Evolutionary conservation across 1,139 yeast species (phyloP), one percentile per base, ranked within the genome.

Genomic region (Lodderomyces elongisporus): DNA sequence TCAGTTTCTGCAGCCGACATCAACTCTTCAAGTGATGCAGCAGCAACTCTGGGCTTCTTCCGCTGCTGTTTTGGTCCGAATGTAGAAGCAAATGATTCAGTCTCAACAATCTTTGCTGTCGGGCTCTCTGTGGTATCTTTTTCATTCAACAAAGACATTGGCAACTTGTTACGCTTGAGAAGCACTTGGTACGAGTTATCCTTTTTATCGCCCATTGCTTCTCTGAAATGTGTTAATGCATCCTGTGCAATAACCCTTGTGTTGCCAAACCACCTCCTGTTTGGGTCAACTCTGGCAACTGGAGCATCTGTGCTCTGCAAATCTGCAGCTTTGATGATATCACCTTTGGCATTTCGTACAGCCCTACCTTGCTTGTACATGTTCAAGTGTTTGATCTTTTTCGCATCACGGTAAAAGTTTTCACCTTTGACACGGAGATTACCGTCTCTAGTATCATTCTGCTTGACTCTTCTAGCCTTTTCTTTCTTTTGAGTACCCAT

Each of bases 241-340:
- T 93, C 96, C 56, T 91, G 98, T 2, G 96, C 91, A 52, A 91
- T 91, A 29, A 91, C 98, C 52, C 98, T 77, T 17, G 98, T 88
- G 60, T 88, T 91, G 34, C 96, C 96, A 55, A 91, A 93, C 98
- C 98, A 91, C 52, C 91, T 78, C 56, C 95, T 77, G 58, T 91
- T 89, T 4, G 98, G 98, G 54, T 87, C 96, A 30, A 91, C 94
- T 45, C 98, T 72, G 1, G 97, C 98, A 43, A 71, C 77, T 14
- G 97, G 97, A 22, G 85, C 72, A 44, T 88, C 93, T 3, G 88
- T 79, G 45, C 85, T 81, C 58, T 91, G 98, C 41, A 89, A 74
- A 25, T 78, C 81, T 14, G 97, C 97, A 30, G 95, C 96, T 52
- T 76, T 72, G 34, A 87, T 72, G 38, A 89, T 73, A 27, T 88